A percentile compares a stretch with the other conserved stretches of the same genome.
These are phyloP conservation scores for Alternaria postmessia DNA, from an alignment of 2,329 filamentous ascomycete genomes.

Conservation along the genomic window DNA sequence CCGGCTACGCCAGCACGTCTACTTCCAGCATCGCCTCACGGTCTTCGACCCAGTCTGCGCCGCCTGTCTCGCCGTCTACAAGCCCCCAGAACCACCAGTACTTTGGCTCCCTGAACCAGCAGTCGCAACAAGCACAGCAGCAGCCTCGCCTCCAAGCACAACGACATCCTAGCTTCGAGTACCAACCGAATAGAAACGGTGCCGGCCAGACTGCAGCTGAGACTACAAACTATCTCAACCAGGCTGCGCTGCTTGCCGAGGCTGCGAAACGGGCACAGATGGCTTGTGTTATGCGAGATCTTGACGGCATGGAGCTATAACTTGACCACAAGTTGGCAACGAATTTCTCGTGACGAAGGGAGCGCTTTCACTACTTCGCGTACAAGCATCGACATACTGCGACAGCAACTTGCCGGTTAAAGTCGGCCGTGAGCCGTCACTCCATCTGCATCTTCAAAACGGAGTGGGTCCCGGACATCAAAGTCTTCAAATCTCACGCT, in stretches of 20 bases:
- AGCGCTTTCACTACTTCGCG: neutral
- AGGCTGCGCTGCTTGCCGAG: slow-evolving; percentile 88
- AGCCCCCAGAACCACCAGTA: slow-evolving; percentile 45
- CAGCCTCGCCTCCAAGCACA: slow-evolving; percentile 42
- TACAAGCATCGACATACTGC: slow-evolving; percentile 4
- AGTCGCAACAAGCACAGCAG: slow-evolving; percentile 39
- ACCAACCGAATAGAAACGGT: slow-evolving; percentile 45
- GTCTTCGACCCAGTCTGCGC: slow-evolving; percentile 45
- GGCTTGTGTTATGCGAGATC: slow-evolving; percentile 84
- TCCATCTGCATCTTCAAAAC: slow-evolving; percentile 18
- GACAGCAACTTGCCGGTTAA: slow-evolving; percentile 20
- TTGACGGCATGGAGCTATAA: slow-evolving; percentile 73
- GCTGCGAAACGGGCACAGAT: slow-evolving; percentile 93
- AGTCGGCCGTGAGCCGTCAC: slow-evolving; percentile 25
- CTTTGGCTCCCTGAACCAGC: slow-evolving; percentile 40
- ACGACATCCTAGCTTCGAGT: slow-evolving; percentile 42
- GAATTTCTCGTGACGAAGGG: neutral
- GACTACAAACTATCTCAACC: slow-evolving; percentile 73
- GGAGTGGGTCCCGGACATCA: slow-evolving; percentile 28
- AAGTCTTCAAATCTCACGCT: slow-evolving; percentile 15
- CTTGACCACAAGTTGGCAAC: neutral
- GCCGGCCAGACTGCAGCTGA: slow-evolving; percentile 51
- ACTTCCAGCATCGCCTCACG: slow-evolving; percentile 51
- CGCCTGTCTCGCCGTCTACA: slow-evolving; percentile 45
- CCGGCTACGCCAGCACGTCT: slow-evolving; percentile 54